Base-by-base conservation (phyloP, 768 basidiomycete species). In the Albatrellus ellisii region DNA sequence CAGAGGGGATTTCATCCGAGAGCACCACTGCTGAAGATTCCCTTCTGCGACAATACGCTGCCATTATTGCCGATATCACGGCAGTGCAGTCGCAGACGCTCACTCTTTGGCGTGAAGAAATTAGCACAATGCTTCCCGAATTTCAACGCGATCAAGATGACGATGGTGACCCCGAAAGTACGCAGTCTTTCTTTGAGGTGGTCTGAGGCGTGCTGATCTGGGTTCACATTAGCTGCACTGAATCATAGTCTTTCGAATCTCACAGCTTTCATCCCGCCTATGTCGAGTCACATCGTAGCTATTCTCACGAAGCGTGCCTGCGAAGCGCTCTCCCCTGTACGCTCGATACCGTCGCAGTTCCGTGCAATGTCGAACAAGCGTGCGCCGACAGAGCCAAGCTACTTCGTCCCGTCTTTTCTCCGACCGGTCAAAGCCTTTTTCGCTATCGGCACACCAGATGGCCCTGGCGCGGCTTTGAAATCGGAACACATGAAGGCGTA, bases 261-360 rank as follows among this genome's bases (percentile, higher is more conserved):
- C 4, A 63, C 63, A 1, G 56, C 66, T 2, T 56, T 79, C n/a
- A 62, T 77, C n/a, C 64, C 71, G 11, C 65, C 73, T 2, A 59
- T 85, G 44, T 72, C 77, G 4, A 65, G 56, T 21, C 79, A 85
- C 41, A 73, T 94, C 42, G 58, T 83, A 20, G 54, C 64, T 9
- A 78, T 94, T 40, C 64, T 98, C 21, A 75, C 75, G 14, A 72
- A 74, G 46, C 76, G 88, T n/a, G 89, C 84, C 50, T 81, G 77
- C 46, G 92, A 95, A 49, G 76, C 79, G 6, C 71, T 98, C 33
- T 72, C 80, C 24, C 77, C 83, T 11, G 85, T 97, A 44, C 73
- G 86, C 36, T 82, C 85, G 0, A 85, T 97, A 54, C 88, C 89
- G 1, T 80, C 84, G 0, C 91, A 97, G 52, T 86, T 92, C 52